Base-by-base conservation (phyloP, 2,329 filamentous ascomycete genomes). In the Allantophomopsis lycopodina region DNA sequence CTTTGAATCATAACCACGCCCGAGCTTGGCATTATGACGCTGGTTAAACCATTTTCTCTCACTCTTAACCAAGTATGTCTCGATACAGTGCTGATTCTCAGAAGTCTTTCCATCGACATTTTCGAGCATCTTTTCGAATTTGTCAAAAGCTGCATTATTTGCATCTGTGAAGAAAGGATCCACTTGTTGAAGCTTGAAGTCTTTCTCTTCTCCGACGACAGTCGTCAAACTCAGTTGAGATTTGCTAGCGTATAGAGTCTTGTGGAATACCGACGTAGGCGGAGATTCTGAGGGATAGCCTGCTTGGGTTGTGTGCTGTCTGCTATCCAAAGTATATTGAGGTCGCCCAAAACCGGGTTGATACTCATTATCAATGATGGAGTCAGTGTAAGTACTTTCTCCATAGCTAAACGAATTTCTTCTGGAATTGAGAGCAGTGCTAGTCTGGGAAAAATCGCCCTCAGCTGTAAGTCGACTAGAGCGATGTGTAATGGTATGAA, bases 121-220 rank as follows among this genome's bases (percentile, higher is more conserved):
- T 28, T 73, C 66, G 2, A 80, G 63, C 50, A 65, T 71, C 53
- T 68, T 65, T 42, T 73, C 69, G 45, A 79, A 80, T 2, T 60
- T 63, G 43, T 63, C 63, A 46, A 71, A 75, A 54, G 76, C 81
- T 44, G 76, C 64, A 23, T 74, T 76, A 28, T 66, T 73, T 36
- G 69, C 68, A 51, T 81, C 77, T 5, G 71, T 79, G 58, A 82
- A 82, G 59, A 74, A 76, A 2, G 76, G 76, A 47, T 77, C 74
- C 0, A 81, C 72, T 41, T 79, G 74, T 51, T 81, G 76, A 13
- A 79, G 64, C 44, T 72, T 69, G 51, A 70, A 76, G 48, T 77
- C 68, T 39, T 69, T 70, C 51, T 75, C 74, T 42, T 73, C 72
- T 14, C 74, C 71, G 18, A 78, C 64, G 8, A 32, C 15, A 20